phyloP scores from a whole-genome alignment of 2,329 filamentous ascomycete genomes.

The Helminthosporium solani region DNA sequence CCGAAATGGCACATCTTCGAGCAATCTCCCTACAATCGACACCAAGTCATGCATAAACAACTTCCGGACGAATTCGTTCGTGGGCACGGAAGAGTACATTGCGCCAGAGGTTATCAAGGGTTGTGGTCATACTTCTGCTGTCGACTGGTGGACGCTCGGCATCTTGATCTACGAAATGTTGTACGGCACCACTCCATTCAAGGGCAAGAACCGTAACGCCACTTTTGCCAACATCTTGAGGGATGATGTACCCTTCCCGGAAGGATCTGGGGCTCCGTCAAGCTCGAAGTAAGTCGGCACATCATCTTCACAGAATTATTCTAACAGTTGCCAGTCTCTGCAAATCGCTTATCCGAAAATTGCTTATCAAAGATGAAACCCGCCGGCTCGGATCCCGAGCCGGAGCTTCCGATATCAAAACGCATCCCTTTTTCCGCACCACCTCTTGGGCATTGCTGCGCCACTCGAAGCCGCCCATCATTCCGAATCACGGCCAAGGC shows the following conservation, averaged over 20 bases:
- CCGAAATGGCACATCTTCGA: conserved; percentile 77
- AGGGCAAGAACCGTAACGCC: conserved; percentile 97
- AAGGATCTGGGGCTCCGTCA: conserved; percentile 77
- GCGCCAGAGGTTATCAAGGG: conserved; percentile 98
- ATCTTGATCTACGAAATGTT: conserved; percentile 99
- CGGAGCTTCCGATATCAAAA: conserved; percentile 95
- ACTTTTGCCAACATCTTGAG: conserved; percentile 97
- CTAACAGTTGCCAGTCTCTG: conserved; percentile 67
- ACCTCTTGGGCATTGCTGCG: conserved; percentile 97
- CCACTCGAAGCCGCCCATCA: conserved; percentile 96
- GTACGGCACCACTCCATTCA: conserved; percentile 97
- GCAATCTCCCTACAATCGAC: conserved; percentile 91
- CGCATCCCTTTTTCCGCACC: conserved; percentile 90
- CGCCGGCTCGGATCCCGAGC: conserved; percentile 89
- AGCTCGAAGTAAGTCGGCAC: conserved; percentile 79
- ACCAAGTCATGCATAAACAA: conserved; percentile 98
- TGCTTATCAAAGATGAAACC: conserved; percentile 97
- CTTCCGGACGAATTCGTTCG: conserved; percentile 97
- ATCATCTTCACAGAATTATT: neutral
- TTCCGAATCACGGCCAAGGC: conserved; percentile 84
- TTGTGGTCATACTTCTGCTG: conserved; percentile 94
- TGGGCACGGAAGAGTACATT: conserved; percentile 98
- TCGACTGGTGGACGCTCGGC: conserved; percentile 98
- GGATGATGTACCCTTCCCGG: conserved; percentile 94
- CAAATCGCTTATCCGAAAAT: conserved; percentile 93